A percentile compares a stretch with the other conserved stretches of the same genome.
These are phyloP conservation scores for Colletotrichum coccodes DNA, from an alignment of 2,329 filamentous ascomycete species.

Conservation along the genomic window DNA sequence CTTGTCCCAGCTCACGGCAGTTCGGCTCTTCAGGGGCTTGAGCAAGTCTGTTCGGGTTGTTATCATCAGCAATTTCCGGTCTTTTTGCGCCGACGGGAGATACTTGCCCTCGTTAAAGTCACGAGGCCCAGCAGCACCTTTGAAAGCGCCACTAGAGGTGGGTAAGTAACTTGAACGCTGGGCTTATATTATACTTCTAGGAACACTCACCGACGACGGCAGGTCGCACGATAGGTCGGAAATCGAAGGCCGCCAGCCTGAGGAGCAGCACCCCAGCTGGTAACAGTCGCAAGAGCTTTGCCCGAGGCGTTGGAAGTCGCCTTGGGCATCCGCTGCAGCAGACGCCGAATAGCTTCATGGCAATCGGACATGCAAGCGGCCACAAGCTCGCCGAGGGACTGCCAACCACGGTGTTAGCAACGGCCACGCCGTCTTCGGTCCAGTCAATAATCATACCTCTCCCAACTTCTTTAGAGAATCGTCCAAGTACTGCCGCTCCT, in stretches of 20 bases:
- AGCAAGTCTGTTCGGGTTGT: slow-evolving; percentile 36
- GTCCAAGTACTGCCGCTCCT: background rate
- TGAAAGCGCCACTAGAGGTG: slow-evolving; percentile 17
- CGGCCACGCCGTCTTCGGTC: too few relatives aligned
- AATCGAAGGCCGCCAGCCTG: slow-evolving; percentile 33
- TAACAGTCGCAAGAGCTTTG: slow-evolving; percentile 41
- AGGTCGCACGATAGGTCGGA: slow-evolving; percentile 46
- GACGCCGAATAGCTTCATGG: background rate
- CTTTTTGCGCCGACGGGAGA: background rate
- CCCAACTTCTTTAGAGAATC: background rate
- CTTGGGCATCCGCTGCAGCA: too few relatives aligned
- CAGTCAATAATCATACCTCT: too few relatives aligned
- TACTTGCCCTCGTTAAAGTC: slow-evolving; percentile 24
- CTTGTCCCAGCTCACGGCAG: slow-evolving; percentile 38
- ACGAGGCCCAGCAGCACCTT: background rate
- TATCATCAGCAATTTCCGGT: background rate
- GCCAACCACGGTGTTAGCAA: too few relatives aligned
- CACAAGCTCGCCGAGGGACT: background rate
- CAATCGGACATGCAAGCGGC: background rate
- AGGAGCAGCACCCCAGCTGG: slow-evolving; percentile 36
- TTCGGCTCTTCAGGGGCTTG: slow-evolving; percentile 32
- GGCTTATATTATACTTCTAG: too few relatives aligned
- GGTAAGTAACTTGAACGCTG: too few relatives aligned
- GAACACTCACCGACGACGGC: slow-evolving; percentile 59
- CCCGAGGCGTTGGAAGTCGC: background rate